Base-by-base conservation (phyloP, 441 rosid genomes). In the Viola pubescens region DNA sequence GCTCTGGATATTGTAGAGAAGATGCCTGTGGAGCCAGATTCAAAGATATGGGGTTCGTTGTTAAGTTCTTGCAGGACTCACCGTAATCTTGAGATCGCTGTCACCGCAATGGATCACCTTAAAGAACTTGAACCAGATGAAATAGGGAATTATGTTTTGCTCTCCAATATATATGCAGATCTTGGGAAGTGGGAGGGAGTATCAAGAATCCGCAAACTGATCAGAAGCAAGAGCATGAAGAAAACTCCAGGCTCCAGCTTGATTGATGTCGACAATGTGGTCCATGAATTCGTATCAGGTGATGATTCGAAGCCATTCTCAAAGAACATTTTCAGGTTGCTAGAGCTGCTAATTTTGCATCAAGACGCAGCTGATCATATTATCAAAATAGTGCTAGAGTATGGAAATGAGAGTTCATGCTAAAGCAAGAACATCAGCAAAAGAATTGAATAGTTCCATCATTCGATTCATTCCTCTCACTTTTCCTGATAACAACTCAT, bases 21-120 rank as follows among this genome's bases (percentile, higher is more conserved):
- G 38, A 86, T 81, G 84, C 83, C 84, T 2, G 40, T 78, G 75
- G 66, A 71, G 41, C 82, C 84, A 0, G 87, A 86, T 70, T 69
- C 89, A 2, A 83, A 80, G 77, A 77, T 81, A 9, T 82, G 86
- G 87, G 82, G 84, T 4, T 82, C 84, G 46, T 34, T 81, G 55
- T 46, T 81, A 52, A 79, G 87, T 63, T 78, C 81, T 51, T 81
- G 81, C 61, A 83, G 82, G 57, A 72, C 74, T 14, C 63, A 62
- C 43, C 48, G 81, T 53, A 83, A 83, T 69, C 79, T 78, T 12
- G 77, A 78, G 59, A 61, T 78, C 50, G 89, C 87, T 11, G 14
- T 69, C 11, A 53, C 66, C 44, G 89, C 86, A 40, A 71, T 83
- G 79, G 68, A 77, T 64, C 77, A 77, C 49, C 77, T 80, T 38